Evolutionary conservation across 257 asterid genomes (phyloP).

Genomic region (Nicotiana obtusifolia): DNA sequence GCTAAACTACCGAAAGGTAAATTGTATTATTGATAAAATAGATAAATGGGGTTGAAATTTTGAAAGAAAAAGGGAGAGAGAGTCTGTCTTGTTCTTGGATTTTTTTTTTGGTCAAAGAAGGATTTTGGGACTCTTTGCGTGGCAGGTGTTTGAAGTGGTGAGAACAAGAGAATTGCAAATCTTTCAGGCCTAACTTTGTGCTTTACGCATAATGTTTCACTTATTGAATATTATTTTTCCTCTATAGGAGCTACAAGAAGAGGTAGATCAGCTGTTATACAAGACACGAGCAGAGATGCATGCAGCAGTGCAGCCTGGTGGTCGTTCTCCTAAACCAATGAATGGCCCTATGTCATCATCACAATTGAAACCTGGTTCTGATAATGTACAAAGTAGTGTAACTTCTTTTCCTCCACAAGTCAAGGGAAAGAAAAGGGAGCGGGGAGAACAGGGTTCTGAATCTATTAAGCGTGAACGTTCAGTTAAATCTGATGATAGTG

Average conservation of each 20-base stretch:
- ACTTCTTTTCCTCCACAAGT: conserved; percentile 27
- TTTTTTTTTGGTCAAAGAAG: neutral
- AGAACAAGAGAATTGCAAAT: neutral
- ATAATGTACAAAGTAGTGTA: conserved; percentile 24
- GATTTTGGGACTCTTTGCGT: neutral
- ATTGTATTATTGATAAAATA: neutral
- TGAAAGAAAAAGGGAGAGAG: neutral
- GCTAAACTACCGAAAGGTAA: neutral
- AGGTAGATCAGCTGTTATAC: conserved; percentile 35
- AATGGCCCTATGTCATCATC: conserved; percentile 27
- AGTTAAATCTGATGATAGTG: conserved; percentile 29
- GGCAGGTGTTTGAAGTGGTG: neutral
- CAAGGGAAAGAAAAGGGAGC: conserved; percentile 49
- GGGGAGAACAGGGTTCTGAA: conserved; percentile 30
- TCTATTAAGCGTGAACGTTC: conserved; percentile 31
- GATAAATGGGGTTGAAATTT: conserved; percentile 1
- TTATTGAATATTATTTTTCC: conserved; percentile 9
- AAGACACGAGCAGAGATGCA: conserved; percentile 43
- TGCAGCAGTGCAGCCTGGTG: conserved; percentile 33
- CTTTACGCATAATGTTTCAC: neutral
- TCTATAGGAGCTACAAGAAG: conserved; percentile 41
- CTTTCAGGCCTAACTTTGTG: neutral
- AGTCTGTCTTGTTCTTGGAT: neutral
- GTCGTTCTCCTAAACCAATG: conserved; percentile 41
- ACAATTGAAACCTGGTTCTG: conserved; percentile 33